These are phyloP conservation scores for Tricholoma matsutake DNA, from an alignment of 768 basidiomycete species.

Conservation along the genomic window DNA sequence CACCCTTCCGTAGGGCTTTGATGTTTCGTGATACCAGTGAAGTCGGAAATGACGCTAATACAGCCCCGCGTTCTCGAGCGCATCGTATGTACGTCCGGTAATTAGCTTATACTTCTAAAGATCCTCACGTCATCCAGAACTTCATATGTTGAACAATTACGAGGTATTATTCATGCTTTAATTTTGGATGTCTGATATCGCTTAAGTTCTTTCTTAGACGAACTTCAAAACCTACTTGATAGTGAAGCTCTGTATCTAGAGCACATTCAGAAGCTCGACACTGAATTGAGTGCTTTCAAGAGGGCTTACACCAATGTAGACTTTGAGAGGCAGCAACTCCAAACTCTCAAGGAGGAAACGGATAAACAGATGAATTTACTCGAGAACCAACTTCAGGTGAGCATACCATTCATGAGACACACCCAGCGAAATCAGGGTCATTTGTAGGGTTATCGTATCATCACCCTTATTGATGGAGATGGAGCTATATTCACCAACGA, in stretches of 20 bases:
- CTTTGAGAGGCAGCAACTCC: conserved; percentile 30
- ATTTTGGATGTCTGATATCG: not conserved
- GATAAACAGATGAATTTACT: conserved; percentile 36
- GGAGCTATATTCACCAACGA: conserved; percentile 55
- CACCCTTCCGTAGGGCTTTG: too few species aligned
- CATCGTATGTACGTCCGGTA: conserved; percentile 13
- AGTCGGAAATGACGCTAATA: conserved; percentile 4
- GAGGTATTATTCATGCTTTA: conserved; percentile 28
- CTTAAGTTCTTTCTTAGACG: conserved; percentile 24
- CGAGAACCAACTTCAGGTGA: conserved; percentile 39
- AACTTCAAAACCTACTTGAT: conserved; percentile 34
- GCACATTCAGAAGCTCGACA: conserved; percentile 33
- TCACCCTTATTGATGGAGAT: conserved; percentile 66
- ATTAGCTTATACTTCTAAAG: not conserved
- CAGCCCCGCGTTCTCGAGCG: conserved; percentile 1
- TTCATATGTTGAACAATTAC: conserved; percentile 34
- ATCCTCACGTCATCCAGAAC: conserved; percentile 12
- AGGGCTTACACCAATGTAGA: conserved; percentile 37
- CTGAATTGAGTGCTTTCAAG: conserved; percentile 40
- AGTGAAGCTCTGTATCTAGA: conserved; percentile 29
- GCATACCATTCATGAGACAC: not conserved
- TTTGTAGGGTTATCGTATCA: conserved; percentile 39
- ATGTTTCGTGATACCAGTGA: conserved; percentile 17
- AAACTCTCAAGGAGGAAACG: conserved; percentile 31
- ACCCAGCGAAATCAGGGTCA: not conserved